These are phyloP conservation scores for Plantago major DNA, from an alignment of 257 asterid species.

Conservation along the genomic window DNA sequence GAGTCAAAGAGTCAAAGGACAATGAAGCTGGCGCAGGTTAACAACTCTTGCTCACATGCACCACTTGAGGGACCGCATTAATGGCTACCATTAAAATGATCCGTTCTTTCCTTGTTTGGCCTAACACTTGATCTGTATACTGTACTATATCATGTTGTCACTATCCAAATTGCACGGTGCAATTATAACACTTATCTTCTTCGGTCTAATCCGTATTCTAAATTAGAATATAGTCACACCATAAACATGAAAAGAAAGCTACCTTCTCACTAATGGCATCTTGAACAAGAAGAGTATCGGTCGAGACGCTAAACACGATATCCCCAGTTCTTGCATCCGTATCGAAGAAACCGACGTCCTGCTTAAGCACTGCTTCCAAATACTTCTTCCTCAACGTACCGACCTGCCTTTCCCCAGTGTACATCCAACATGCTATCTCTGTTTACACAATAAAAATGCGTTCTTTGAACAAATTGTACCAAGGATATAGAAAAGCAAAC, in stretches of 20 bases:
- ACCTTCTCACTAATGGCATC: slow-evolving; percentile 99
- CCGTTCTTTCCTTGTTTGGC: slow-evolving; percentile 25
- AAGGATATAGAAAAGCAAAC: slow-evolving; percentile 21
- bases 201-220: too few relatives aligned
- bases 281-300: slow-evolving; percentile 96
- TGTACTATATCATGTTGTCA: slow-evolving; percentile 27
- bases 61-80: slow-evolving; percentile 29
- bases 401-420: slow-evolving; percentile 90
- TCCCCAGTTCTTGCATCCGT: slow-evolving; percentile 99
- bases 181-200: neutral
- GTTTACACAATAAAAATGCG: slow-evolving; percentile 12
- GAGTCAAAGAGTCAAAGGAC: slow-evolving; percentile 2
- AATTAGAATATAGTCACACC: too few relatives aligned
- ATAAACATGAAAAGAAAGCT: neutral
- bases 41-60: slow-evolving; percentile 24
- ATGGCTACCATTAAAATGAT: slow-evolving; percentile 24
- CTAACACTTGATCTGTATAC: slow-evolving; percentile 7
- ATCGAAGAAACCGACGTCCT: slow-evolving; percentile 98
- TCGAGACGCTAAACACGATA: slow-evolving; percentile 91
- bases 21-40: neutral
- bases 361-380: slow-evolving; percentile 90
- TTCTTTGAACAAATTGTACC: neutral
- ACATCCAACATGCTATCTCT: slow-evolving; percentile 99
- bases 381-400: slow-evolving; percentile 84
- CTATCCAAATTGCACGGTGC: slow-evolving; percentile 24